These are phyloP conservation scores for Globisporangium heterothallicum DNA, from an alignment of 352 stramenopile species.

Conservation along the genomic window DNA sequence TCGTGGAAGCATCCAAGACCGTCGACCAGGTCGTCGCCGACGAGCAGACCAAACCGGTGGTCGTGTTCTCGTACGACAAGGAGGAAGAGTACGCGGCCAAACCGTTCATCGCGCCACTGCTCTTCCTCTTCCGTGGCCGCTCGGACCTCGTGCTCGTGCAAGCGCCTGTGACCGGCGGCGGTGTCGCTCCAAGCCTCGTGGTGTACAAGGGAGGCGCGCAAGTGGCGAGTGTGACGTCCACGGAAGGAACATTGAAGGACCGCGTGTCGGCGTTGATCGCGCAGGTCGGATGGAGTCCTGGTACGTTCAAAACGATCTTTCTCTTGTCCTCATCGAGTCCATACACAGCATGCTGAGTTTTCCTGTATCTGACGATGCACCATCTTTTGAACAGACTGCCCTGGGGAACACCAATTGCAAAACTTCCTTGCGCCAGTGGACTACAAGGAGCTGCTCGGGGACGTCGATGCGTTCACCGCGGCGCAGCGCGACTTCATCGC, in stretches of 20 bases:
- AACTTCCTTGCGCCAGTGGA: slow-evolving; percentile 63
- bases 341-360: too few relatives aligned
- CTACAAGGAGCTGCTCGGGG: slow-evolving; percentile 49
- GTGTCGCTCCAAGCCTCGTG: slow-evolving; percentile 24
- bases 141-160: slow-evolving; percentile 53
- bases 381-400: slow-evolving; percentile 45
- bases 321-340: too few relatives aligned
- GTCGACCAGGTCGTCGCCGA: slow-evolving; percentile 27
- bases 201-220: slow-evolving; percentile 50
- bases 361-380: too few relatives aligned
- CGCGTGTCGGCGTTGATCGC: slow-evolving; percentile 41
- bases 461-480: slow-evolving; percentile 58
- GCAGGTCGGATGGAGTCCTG: slow-evolving; percentile 55
- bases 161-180: slow-evolving; percentile 22
- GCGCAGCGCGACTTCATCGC: slow-evolving; percentile 72
- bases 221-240: slow-evolving; percentile 27
- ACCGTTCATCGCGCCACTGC: slow-evolving; percentile 41
- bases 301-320: too few relatives aligned
- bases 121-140: slow-evolving; percentile 59
- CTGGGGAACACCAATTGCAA: slow-evolving; percentile 34
- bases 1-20: slow-evolving; percentile 7
- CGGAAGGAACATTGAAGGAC: slow-evolving; percentile 41
- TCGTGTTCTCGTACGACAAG: slow-evolving; percentile 28
- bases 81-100: slow-evolving; percentile 34
- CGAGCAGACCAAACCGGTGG: slow-evolving; percentile 17